Conservation (phyloP, 2,329 filamentous ascomycete genomes). For the Fusarium austroafricanum region DNA sequence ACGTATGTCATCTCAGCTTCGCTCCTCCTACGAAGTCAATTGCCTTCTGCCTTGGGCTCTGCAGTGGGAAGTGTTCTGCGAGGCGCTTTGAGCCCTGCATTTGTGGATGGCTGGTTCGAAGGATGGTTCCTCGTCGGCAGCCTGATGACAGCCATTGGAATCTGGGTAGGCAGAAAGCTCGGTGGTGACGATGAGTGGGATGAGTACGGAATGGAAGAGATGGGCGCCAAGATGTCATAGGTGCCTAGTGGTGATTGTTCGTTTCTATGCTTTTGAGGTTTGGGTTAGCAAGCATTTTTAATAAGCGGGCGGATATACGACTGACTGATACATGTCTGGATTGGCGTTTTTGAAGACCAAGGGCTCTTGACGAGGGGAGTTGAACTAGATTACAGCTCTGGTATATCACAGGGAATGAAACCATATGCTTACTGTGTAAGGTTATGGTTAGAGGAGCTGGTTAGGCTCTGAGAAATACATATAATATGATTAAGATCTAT, state of each 20-base stretch:
- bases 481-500: background rate
- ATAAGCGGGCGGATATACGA: conserved; percentile 18
- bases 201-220: conserved; percentile 72
- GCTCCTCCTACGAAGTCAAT: conserved; percentile 79
- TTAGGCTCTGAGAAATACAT: conserved; percentile 1
- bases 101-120: conserved; percentile 84
- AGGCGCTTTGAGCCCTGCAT: conserved; percentile 72
- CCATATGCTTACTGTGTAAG: background rate
- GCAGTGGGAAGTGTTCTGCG: conserved; percentile 82
- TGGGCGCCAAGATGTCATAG: conserved; percentile 74
- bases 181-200: conserved; percentile 69
- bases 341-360: conserved; percentile 30
- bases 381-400: conserved; percentile 23
- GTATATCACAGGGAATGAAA: conserved; percentile 6
- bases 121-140: conserved; percentile 83
- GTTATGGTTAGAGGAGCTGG: conserved; percentile 3
- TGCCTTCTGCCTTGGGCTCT: conserved; percentile 80
- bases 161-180: conserved; percentile 77
- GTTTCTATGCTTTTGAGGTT: conserved; percentile 13
- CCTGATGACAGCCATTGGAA: conserved; percentile 73
- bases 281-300: conserved; percentile 25
- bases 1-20: conserved; percentile 88
- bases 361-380: conserved; percentile 9
- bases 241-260: conserved; percentile 8
- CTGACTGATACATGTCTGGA: conserved; percentile 12